These are phyloP conservation scores for Solanum pinnatisectum DNA, from an alignment of 257 asterid species.

Conservation along the genomic window DNA sequence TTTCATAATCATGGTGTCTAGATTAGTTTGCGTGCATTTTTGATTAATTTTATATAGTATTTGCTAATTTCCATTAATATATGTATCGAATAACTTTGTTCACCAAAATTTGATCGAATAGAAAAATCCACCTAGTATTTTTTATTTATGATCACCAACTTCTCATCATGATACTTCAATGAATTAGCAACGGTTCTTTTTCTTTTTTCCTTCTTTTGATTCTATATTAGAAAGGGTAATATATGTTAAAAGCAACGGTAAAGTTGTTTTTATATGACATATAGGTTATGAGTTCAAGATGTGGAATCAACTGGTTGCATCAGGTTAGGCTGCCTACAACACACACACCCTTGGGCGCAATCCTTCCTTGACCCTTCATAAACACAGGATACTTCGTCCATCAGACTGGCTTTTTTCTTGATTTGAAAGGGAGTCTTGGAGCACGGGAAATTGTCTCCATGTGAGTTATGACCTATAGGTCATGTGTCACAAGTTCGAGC, in stretches of 20 bases:
- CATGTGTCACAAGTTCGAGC: accelerated
- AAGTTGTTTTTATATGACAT: background rate
- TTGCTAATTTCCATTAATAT: accelerated
- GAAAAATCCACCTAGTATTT: background rate
- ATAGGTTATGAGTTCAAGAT: background rate
- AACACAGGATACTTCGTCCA: background rate
- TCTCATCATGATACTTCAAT: background rate
- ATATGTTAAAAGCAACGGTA: background rate
- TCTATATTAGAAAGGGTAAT: background rate
- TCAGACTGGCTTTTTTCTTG: background rate
- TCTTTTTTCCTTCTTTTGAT: background rate
- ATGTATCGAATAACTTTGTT: background rate
- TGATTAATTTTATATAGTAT: background rate
- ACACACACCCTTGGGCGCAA: background rate
- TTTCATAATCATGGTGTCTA: accelerated
- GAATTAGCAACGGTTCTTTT: background rate
- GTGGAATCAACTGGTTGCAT: background rate
- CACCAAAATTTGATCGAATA: background rate
- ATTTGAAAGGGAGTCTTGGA: background rate
- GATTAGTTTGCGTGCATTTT: accelerated
- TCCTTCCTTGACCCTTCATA: background rate
- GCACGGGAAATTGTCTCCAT: background rate
- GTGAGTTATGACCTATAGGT: background rate
- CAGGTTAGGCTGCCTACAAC: background rate
- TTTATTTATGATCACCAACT: background rate